Evolutionary conservation across 805 yeast genomes (phyloP), one percentile per base, ranked within the genome.

Genomic region (Wickerhamomyces alni): DNA sequence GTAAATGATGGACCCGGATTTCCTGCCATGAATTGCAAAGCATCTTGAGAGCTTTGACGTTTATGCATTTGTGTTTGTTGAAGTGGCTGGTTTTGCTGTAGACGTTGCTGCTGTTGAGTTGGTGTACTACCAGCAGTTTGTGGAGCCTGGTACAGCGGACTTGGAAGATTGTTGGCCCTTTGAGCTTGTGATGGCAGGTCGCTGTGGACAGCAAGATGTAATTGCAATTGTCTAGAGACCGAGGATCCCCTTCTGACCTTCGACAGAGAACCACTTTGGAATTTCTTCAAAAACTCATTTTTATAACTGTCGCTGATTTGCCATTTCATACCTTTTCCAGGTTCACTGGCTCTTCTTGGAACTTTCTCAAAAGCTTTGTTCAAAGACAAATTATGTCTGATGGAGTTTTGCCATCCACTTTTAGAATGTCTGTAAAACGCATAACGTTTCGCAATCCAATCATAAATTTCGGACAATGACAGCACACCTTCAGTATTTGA

Each of bases 261-360:
- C 50, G 80, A 76, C 36, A 84, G 63, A 30, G 82, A 74, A 13
- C 96, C 96, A 44, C 75, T 80, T 43, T 76, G 77, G 65, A 89
- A 80, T 65, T 88, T 86, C 50, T 73, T 75, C 58, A 89, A 63
- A 54, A 89, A 89, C 48, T 93, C 99, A 33, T 80, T 80, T 53
- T 83, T 81, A 59, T 84, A 91, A 35, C 80, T 67, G 30, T 87
- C 93, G 46, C 88, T 79, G 43, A 93, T 89, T 65, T 88, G 94
- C 99, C 99, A 93, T 64, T 93, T 93, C 95, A 93, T 91, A 47
- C 99, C 98, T 62, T 93, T 93, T 15, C 99, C 99, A 0, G 98
- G 97, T 65, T 93, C 98, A 60, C 87, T 83, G 24, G 95, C 89
- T 57, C 85, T 77, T 55, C 99, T 74, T 30, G 98, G 96, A 17